These are phyloP conservation scores for Globisporangium emineosum DNA, from an alignment of 352 stramenopile genomes.

Conservation along the genomic window DNA sequence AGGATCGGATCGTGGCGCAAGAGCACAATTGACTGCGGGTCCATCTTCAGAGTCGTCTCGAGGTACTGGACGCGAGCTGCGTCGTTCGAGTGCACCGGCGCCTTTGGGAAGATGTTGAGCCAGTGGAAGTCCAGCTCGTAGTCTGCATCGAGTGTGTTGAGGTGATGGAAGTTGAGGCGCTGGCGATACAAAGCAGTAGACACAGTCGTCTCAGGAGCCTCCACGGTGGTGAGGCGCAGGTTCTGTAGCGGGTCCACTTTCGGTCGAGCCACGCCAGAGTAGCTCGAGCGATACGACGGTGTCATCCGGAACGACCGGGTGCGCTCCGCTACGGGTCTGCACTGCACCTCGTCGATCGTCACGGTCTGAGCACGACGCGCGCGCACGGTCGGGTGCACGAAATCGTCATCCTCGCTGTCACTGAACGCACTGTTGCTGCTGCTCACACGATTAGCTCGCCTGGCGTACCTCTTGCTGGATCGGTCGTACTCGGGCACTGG, in stretches of 20 bases:
- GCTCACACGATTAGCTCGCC: constrained; percentile 5
- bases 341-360: constrained; percentile 26
- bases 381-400: constrained; percentile 19
- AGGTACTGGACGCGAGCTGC: constrained; percentile 48
- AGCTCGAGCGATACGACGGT: constrained; percentile 13
- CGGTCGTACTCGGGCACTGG: constrained; percentile 18
- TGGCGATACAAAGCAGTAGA: constrained; percentile 7
- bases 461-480: constrained; percentile 10
- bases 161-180: constrained; percentile 36
- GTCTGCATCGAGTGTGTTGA: constrained; percentile 53
- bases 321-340: constrained; percentile 16
- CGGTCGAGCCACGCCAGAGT: constrained; percentile 1
- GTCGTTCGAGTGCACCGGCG: constrained; percentile 39
- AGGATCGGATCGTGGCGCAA: constrained; percentile 52
- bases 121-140: constrained; percentile 80
- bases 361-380: constrained; percentile 41
- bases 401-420: constrained; percentile 23
- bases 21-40: constrained; percentile 55
- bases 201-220: not conserved
- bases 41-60: constrained; percentile 52
- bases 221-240: constrained; percentile 9
- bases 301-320: constrained; percentile 23
- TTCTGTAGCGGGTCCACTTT: constrained; percentile 1
- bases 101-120: constrained; percentile 79
- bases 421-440: constrained; percentile 10